Percentiles rank a stretch among this genome's conserved stretches.
Evolutionary conservation across 1,139 yeast genomes (phyloP).

Genomic region (Yamadazyma conglobata): DNA sequence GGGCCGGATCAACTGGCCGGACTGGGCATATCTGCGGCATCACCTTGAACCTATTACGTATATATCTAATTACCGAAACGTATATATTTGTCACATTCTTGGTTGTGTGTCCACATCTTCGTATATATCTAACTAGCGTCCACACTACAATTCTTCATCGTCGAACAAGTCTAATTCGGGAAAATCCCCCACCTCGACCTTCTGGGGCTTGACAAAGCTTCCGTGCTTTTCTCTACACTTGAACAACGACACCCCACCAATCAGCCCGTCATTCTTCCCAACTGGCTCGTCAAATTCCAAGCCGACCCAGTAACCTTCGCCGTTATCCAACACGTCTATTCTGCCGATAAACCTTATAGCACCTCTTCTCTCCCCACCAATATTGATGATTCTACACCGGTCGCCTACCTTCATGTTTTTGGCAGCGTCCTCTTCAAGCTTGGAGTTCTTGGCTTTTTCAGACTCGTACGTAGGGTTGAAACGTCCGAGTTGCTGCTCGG

Average conservation of each 20-base stretch:
- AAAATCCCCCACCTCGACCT: conserved; percentile 52
- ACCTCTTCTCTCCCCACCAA: conserved; percentile 63
- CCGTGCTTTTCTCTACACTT: conserved; percentile 41
- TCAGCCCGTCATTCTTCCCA: conserved; percentile 42
- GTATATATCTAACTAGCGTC: too few relatives aligned
- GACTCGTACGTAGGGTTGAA: conserved; percentile 55
- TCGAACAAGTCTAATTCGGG: conserved; percentile 45
- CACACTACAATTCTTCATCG: conserved; percentile 28
- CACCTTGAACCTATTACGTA: too few relatives aligned
- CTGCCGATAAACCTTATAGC: conserved; percentile 63
- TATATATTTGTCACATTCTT: too few relatives aligned
- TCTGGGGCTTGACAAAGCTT: conserved; percentile 48
- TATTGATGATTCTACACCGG: conserved; percentile 41
- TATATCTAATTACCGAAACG: too few relatives aligned
- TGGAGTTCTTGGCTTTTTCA: conserved; percentile 17
- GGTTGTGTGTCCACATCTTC: too few relatives aligned
- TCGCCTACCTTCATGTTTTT: conserved; percentile 27
- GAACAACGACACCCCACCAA: conserved; percentile 33
- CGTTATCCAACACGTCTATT: conserved; percentile 54
- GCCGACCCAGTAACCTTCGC: conserved; percentile 46
- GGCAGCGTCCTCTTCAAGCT: conserved; percentile 18
- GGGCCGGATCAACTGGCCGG: too few relatives aligned
- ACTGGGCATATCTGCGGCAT: too few relatives aligned
- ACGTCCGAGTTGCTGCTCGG: conserved; percentile 61
- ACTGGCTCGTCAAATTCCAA: conserved; percentile 50